Base-by-base conservation (phyloP, 371 early-diverging fungal genomes). In the Mortierella sp. region DNA sequence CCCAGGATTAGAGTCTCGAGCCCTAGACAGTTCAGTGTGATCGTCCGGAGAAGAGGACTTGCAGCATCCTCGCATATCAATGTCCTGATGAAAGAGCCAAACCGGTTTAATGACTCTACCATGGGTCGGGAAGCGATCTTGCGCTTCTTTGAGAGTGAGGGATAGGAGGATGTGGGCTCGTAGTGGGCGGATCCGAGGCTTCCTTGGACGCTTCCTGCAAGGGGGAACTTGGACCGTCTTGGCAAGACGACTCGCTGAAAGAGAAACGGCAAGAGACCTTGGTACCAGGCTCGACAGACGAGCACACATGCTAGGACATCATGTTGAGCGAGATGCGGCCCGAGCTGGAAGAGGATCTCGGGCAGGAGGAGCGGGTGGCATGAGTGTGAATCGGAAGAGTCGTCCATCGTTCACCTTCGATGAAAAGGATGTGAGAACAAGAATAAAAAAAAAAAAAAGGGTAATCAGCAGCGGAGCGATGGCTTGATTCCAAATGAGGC, bases 231-330 rank as follows among this genome's bases (percentile, higher is more conserved):
- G 19, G 57, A 57, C 15, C 58, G 45, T 53, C 51, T 65, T 7
- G 66, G 70, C 7, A 74, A 58, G 19, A 46, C 47, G 25, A 74
- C 62, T 1, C 69, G 61, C 19, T 68, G 75, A 19, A 69, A 74
- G 56, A 74, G 66, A 26, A 60, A 62, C 9, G 75, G 75, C 5
- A 62, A 69, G 14, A 74, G 55, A 25, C 60, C 61, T 15, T 25
- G 45, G 28, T 74, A 52, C 75, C 75, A 74, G 16, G 59, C 62
- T 45, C 51, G 64, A 55, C 75, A 74, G 53, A 62, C 75, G n/a
- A 64, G 66, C 1, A 74, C 62, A 18, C 69, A 65, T 6, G 44
- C 46, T 1, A 25, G 7, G n/a, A 61, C 47, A 3, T 62, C 44
- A 7, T 45, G 55, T 26, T 74, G 75, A 44, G 47, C 60, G 52